Base-by-base conservation (phyloP, 2,329 filamentous ascomycete species). In the Didymella lethalis region DNA sequence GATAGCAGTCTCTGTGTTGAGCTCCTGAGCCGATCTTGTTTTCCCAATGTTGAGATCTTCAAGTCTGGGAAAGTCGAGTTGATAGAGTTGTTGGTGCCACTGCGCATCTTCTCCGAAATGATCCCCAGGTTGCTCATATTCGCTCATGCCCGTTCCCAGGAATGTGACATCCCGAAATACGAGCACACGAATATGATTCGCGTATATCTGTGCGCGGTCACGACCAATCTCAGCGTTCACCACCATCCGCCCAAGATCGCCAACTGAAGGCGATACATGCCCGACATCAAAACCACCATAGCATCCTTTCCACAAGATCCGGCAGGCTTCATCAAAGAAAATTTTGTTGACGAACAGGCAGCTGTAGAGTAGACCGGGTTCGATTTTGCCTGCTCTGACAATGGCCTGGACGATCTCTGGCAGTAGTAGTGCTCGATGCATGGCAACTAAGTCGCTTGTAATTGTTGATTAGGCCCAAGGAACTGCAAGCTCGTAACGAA, bases 271-370 rank as follows among this genome's bases (percentile, higher is more conserved):
- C 4, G 36, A 31, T 6, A 34, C 28, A 16, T 43, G 48, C 23
- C 36, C 48, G 2, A 43, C 38, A 5, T 28, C 38, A 6, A 43
- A 43, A 26, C n/a, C 25, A n/a, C 36, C 36, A 23, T 51, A 43
- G 18, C 48, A 43, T 3, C 36, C 38, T 43, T 43, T 43, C 48
- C 48, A 51, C n/a, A 51, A 26, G 7, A 51, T 43, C 6, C 48
- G 16, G 18, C 48, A 31, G 8, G 48, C 36, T 36, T 51, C 48
- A 16, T 31, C 14, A 3, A 10, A 51, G 38, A 43, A 51, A 2
- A 43, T 28, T 18, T 32, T 51, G 38, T 51, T 51, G 26, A 51
- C 48, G 23, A 43, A 26, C 11, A 51, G n/a, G 18, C 48, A 43
- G 38, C 28, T 43, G 14, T 51, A 43, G 4, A 51, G 38, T 18